Evolutionary conservation across 805 yeast genomes (phyloP).

Genomic region (Alloascoidea africana): DNA sequence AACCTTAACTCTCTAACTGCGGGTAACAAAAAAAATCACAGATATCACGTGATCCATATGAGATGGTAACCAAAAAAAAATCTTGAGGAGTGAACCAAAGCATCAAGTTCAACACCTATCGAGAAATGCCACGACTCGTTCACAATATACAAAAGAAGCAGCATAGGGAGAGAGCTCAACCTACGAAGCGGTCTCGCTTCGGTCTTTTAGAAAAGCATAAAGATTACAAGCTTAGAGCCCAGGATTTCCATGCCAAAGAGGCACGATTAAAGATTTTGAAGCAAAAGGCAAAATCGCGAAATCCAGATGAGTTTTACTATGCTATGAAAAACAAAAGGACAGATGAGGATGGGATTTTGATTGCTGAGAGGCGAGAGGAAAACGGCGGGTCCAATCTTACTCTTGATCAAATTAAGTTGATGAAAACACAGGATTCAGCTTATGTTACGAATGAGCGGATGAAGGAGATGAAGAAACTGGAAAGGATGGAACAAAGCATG

Average conservation of each 20-base stretch:
- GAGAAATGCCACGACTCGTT: constrained; percentile 55
- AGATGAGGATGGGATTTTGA: constrained; percentile 52
- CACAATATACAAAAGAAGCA: constrained; percentile 93
- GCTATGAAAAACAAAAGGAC: constrained; percentile 67
- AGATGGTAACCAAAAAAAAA: too few relatives aligned
- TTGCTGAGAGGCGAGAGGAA: constrained; percentile 35
- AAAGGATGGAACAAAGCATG: constrained; percentile 27
- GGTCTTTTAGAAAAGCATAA: constrained; percentile 92
- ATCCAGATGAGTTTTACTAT: constrained; percentile 94
- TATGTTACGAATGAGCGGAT: constrained; percentile 68
- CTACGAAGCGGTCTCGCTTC: constrained; percentile 49
- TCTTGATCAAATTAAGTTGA: constrained; percentile 65
- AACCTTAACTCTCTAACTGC: too few relatives aligned
- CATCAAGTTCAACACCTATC: neutral
- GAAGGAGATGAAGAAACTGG: constrained; percentile 51
- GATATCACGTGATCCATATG: too few relatives aligned
- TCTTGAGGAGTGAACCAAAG: too few relatives aligned
- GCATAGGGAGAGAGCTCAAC: constrained; percentile 89
- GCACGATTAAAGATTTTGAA: constrained; percentile 52
- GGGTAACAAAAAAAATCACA: too few relatives aligned
- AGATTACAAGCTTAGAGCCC: constrained; percentile 59
- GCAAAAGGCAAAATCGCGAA: constrained; percentile 54
- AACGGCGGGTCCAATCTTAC: constrained; percentile 24
- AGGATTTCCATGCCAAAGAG: constrained; percentile 44
- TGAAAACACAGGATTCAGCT: constrained; percentile 84